Evolutionary conservation across 176 grass and related monocot genomes (phyloP).

Genomic region (Carex cristatella): DNA sequence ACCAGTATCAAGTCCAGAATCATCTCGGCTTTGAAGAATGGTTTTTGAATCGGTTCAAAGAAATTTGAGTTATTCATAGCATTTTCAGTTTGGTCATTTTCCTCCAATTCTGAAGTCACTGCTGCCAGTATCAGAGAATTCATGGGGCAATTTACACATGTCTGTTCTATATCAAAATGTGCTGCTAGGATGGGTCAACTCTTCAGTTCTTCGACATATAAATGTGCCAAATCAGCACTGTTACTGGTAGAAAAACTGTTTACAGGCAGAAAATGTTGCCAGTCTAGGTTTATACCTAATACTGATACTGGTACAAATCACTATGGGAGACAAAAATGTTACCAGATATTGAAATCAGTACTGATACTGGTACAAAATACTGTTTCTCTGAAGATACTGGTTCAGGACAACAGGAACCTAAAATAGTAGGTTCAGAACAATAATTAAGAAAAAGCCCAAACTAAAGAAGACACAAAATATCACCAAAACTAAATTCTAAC

Average conservation of each 20-base stretch:
- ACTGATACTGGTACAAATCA: too few relatives aligned
- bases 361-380: constrained; percentile 49
- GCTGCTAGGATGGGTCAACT: constrained; percentile 96
- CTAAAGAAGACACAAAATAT: too few relatives aligned
- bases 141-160: constrained; percentile 76
- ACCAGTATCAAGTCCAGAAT: constrained; percentile 68
- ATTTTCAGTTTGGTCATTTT: constrained; percentile 99
- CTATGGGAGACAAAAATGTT: constrained; percentile 41
- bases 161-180: constrained; percentile 79
- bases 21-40: constrained; percentile 39
- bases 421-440: too few relatives aligned
- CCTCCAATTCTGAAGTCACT: constrained; percentile 59
- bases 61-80: constrained; percentile 74
- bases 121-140: constrained; percentile 73
- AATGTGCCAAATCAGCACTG: constrained; percentile 47
- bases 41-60: constrained; percentile 64
- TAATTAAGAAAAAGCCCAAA: too few relatives aligned
- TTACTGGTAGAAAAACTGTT: constrained; percentile 52
- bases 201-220: constrained; percentile 76
- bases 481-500: too few relatives aligned
- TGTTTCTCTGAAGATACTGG: constrained; percentile 92
- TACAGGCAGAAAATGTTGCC: not conserved
- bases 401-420: too few relatives aligned
- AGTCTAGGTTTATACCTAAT: too few relatives aligned
- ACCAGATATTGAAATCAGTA: constrained; percentile 75